These are phyloP conservation scores for Tubosaeta sp. DNA, from an alignment of 768 basidiomycete species.

Conservation along the genomic window DNA sequence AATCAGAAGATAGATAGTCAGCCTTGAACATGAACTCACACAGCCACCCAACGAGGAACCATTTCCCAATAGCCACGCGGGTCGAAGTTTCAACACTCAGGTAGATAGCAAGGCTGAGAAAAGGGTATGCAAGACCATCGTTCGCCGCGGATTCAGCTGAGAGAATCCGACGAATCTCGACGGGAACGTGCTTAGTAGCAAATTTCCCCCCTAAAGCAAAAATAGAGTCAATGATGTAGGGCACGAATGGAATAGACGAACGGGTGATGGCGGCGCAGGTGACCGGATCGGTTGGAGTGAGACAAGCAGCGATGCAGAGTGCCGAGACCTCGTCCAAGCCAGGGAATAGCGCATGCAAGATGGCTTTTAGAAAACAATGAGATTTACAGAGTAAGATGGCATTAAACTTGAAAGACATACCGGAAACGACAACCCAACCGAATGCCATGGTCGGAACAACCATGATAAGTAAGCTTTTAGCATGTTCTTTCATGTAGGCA, in stretches of 20 bases:
- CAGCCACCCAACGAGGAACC: slow-evolving; percentile 83
- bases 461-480: slow-evolving; percentile 62
- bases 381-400: not conserved
- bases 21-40: slow-evolving; percentile 33
- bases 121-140: slow-evolving; percentile 94
- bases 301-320: slow-evolving; percentile 82
- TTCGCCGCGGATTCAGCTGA: slow-evolving; percentile 92
- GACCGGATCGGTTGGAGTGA: slow-evolving; percentile 94
- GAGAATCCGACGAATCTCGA: slow-evolving; percentile 73
- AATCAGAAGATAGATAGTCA: not conserved
- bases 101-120: slow-evolving; percentile 83
- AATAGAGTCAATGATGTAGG: not conserved
- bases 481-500: slow-evolving; percentile 79
- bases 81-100: slow-evolving; percentile 66
- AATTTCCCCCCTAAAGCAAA: slow-evolving; percentile 58
- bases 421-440: slow-evolving; percentile 75
- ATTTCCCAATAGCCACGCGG: slow-evolving; percentile 67
- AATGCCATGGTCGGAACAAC: slow-evolving; percentile 83
- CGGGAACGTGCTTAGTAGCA: slow-evolving; percentile 65
- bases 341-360: slow-evolving; percentile 73
- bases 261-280: slow-evolving; percentile 82
- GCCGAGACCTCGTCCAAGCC: slow-evolving; percentile 66
- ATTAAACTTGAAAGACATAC: slow-evolving; percentile 35
- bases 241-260: slow-evolving; percentile 22
- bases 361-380: slow-evolving; percentile 34